These are phyloP conservation scores for Orbilia blumenaviensis DNA, from an alignment of 2,329 filamentous ascomycete genomes.

Conservation along the genomic window DNA sequence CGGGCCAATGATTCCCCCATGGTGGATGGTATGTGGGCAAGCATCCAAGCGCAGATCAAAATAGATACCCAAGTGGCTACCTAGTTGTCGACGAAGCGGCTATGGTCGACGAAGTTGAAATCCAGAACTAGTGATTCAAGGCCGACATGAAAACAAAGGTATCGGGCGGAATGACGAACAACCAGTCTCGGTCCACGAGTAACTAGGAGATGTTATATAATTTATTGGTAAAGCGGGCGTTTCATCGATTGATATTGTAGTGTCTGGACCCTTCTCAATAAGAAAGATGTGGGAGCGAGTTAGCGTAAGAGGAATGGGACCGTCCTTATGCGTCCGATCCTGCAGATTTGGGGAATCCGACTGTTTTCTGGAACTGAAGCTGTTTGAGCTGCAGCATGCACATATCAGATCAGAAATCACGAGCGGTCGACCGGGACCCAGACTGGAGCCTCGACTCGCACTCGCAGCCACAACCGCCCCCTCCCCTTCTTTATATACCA, in stretches of 20 bases:
- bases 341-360: constrained; percentile 20
- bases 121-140: neutral
- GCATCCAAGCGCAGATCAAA: too few species aligned
- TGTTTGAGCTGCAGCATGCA: constrained; percentile 38
- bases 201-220: constrained; percentile 13
- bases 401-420: constrained; percentile 36
- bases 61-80: neutral
- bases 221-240: constrained; percentile 22
- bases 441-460: neutral
- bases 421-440: neutral
- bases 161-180: neutral
- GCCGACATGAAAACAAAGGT: constrained; percentile 17
- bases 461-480: neutral
- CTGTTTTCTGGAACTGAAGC: constrained; percentile 29
- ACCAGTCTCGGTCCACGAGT: too few species aligned
- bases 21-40: too few species aligned
- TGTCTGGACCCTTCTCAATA: constrained; percentile 20
- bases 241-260: neutral
- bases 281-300: constrained; percentile 22
- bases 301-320: constrained; percentile 1
- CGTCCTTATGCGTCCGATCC: neutral
- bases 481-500: neutral
- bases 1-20: constrained; percentile 29
- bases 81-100: neutral
- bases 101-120: neutral